phyloP scores from a whole-genome alignment of 2,329 filamentous ascomycete genomes.

The Penicillium sp. region DNA sequence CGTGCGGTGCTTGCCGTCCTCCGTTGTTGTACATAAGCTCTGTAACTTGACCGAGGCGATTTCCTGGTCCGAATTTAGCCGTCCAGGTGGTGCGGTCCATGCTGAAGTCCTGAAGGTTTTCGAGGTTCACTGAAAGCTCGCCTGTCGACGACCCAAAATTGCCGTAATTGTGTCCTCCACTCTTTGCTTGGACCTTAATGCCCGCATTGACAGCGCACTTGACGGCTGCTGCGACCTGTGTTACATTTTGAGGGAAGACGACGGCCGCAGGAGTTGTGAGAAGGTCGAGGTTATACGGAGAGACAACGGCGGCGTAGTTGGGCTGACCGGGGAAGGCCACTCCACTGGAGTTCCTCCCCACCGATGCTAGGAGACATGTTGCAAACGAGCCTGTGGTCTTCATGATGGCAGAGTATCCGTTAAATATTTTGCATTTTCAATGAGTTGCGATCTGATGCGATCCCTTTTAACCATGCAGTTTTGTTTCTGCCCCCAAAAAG shows the following conservation, averaged over 20 bases:
- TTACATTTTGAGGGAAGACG: conserved; percentile 37
- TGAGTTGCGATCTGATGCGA: neutral
- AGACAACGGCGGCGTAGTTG: neutral
- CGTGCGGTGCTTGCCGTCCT: neutral
- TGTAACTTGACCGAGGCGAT: conserved; percentile 21
- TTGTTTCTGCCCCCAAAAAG: neutral
- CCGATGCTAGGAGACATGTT: neutral
- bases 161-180: conserved; percentile 60
- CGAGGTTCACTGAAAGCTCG: conserved; percentile 10
- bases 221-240: conserved; percentile 53
- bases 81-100: conserved; percentile 31
- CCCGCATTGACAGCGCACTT: conserved; percentile 48
- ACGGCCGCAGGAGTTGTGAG: conserved; percentile 33
- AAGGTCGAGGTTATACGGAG: neutral
- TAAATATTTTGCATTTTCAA: neutral
- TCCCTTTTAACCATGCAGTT: neutral
- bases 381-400: neutral
- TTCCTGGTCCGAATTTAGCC: conserved; percentile 38
- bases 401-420: neutral
- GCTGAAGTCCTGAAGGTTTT: conserved; percentile 32
- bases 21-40: neutral
- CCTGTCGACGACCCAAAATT: conserved; percentile 46
- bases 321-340: neutral
- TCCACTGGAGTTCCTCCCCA: neutral
- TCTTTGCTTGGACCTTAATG: conserved; percentile 56